Percentiles rank a stretch among this genome's conserved stretches.
Conservation (phyloP, 208 protist genomes). For the Leishmania martiniquensis region DNA sequence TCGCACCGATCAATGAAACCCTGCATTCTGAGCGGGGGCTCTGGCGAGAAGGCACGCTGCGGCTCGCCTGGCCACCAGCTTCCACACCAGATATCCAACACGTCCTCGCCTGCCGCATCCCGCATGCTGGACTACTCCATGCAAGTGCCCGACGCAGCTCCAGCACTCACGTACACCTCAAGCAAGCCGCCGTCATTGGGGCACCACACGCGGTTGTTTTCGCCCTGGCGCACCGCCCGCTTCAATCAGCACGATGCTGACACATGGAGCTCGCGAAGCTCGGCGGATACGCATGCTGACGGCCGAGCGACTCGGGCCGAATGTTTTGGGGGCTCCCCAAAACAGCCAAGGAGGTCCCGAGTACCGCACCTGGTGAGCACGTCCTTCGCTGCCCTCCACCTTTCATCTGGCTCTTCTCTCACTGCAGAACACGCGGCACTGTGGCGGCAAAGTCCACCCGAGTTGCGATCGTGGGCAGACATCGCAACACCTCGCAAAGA, state of each 20-base stretch:
- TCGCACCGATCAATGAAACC: slow-evolving; percentile 1
- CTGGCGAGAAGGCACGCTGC: neutral
- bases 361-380: slow-evolving; percentile 10
- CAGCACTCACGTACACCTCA: neutral
- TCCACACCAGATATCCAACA: slow-evolving; percentile 1
- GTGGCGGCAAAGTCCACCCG: neutral
- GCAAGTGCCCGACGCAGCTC: neutral
- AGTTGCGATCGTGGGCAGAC: neutral
- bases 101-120: slow-evolving; percentile 17
- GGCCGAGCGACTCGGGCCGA: neutral
- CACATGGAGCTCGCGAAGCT: neutral
- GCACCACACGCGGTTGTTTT: neutral
- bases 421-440: neutral
- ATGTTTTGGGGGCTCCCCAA: neutral
- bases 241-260: neutral
- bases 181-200: neutral
- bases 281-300: neutral
- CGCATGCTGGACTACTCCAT: slow-evolving; percentile 34
- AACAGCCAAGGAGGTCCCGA: neutral
- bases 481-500: neutral
- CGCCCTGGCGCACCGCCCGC: slow-evolving; percentile 1
- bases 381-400: neutral
- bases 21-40: neutral
- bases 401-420: neutral
- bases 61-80: neutral